Base-by-base conservation (phyloP, 1,284 basidiomycete genomes). In the Boletus semigastroideus region DNA sequence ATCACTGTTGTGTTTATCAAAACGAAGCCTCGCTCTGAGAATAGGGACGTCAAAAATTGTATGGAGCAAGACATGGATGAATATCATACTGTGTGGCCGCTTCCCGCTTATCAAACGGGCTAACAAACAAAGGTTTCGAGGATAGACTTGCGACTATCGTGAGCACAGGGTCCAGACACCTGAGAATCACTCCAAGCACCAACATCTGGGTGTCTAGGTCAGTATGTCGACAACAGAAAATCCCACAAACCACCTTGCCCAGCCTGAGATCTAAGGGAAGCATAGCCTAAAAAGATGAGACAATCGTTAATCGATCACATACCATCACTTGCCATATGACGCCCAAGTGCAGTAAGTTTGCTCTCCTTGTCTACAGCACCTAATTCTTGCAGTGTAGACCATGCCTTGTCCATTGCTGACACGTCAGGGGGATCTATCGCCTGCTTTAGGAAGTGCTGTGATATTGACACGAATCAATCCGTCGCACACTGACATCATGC, bases 241-340 rank as follows among this genome's bases (percentile, higher is more conserved):
- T 27, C 5, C 6, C 4, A 19, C 38, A 17, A 27, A 51, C 60
- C 30, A 90, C 85, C 77, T 98, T 98, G 34, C 84, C 92, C 19
- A 98, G 77, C 42, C 92, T 80, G n/a, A 97, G 73, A 71, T 98
- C 94, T 25, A 97, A 76, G 1, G 94, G 94, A 28, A 98, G 78
- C 69, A 86, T 80, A 5, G 90, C 79, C 89, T 92, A 55, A 5
- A 41, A 36, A 39, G 4, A 37, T 62, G 17, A 49, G 40, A 46
- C 17, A 37, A 2, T 2, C 4, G 16, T 44, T n/a, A 37, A 40
- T n/a, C 5, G 48, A 53, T 6, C 7, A 9, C 14, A 12, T 34
- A 10, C n/a, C 14, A 42, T 3, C 22, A 66, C 77, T 49, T 59
- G 84, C 89, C 66, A 96, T 82, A 69, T 96, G 86, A 58, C 82